A percentile compares a stretch with the other conserved stretches of the same genome.
phyloP scores from a whole-genome alignment of 1,139 yeast species.

The Yamadazyma dendronema region DNA sequence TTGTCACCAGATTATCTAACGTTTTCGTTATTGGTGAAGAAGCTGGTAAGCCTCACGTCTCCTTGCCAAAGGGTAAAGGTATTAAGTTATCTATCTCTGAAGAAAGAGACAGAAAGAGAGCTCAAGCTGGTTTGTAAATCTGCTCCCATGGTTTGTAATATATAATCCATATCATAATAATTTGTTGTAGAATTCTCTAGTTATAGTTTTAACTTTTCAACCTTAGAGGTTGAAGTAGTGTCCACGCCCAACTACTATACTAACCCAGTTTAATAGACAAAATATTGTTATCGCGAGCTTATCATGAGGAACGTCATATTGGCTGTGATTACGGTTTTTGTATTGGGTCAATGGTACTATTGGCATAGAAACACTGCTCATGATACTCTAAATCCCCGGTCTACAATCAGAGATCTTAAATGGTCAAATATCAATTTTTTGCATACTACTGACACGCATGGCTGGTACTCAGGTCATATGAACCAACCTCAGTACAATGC shows the following conservation, averaged over 20 bases:
- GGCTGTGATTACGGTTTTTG: too few relatives aligned
- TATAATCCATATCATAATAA: neutral
- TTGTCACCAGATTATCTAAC: constrained; percentile 96
- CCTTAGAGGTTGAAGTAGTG: too few relatives aligned
- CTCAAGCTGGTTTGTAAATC: constrained; percentile 52
- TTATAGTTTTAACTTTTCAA: too few relatives aligned
- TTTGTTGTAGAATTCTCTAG: too few relatives aligned
- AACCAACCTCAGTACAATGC: constrained; percentile 75
- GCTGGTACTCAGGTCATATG: constrained; percentile 88
- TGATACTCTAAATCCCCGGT: too few relatives aligned
- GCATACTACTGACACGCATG: constrained; percentile 95
- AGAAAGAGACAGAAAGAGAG: constrained; percentile 99
- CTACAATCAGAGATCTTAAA: constrained; percentile 44
- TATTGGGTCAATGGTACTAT: too few relatives aligned
- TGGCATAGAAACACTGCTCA: too few relatives aligned
- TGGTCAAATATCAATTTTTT: constrained; percentile 78
- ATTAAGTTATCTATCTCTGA: constrained; percentile 96
- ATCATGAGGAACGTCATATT: too few relatives aligned
- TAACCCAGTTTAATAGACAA: too few relatives aligned
- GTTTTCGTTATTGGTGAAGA: constrained; percentile 93
- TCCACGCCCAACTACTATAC: too few relatives aligned
- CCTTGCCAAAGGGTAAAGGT: constrained; percentile 99
- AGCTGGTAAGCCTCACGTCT: constrained; percentile 95
- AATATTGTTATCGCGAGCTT: too few relatives aligned
- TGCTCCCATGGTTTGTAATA: neutral